Percentiles rank a stretch among this genome's conserved stretches.
phyloP scores from a whole-genome alignment of 495 filamentous ascomycete genomes.

The Podospora conica region DNA sequence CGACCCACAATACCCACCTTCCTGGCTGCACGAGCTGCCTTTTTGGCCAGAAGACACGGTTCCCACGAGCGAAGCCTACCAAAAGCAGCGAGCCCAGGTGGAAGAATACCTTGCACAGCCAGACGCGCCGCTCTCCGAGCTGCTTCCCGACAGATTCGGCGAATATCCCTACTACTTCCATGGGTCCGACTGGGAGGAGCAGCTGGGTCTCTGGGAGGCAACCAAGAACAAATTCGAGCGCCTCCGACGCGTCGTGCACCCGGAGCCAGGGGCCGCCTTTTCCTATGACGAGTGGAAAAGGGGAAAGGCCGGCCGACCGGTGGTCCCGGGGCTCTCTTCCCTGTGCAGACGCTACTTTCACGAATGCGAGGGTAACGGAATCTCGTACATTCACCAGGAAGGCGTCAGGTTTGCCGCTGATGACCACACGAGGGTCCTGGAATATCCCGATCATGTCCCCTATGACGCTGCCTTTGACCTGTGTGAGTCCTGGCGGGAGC shows the following conservation, averaged over 20 bases:
- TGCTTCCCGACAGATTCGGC: not conserved
- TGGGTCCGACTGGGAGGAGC: not conserved
- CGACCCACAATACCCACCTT: not conserved
- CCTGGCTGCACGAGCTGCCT: not conserved
- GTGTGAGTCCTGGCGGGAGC: not conserved
- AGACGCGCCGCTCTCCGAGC: not conserved
- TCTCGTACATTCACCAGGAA: not conserved
- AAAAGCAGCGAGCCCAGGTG: not conserved
- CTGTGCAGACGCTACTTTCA: not conserved
- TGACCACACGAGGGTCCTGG: not conserved
- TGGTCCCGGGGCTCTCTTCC: not conserved
- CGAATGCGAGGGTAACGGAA: not conserved
- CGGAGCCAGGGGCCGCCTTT: not conserved
- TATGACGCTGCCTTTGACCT: not conserved
- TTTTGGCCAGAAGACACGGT: not conserved
- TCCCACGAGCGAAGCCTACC: not conserved
- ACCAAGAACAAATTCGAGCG: not conserved
- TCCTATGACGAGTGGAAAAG: not conserved
- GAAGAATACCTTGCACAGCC: not conserved
- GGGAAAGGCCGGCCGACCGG: not conserved
- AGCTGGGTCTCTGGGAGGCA: not conserved
- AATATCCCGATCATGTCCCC: not conserved
- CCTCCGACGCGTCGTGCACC: not conserved
- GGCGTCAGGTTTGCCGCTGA: not conserved
- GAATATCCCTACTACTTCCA: not conserved